Evolutionary conservation across 306 rosid genomes (phyloP).

Genomic region (Vicia sativa): DNA sequence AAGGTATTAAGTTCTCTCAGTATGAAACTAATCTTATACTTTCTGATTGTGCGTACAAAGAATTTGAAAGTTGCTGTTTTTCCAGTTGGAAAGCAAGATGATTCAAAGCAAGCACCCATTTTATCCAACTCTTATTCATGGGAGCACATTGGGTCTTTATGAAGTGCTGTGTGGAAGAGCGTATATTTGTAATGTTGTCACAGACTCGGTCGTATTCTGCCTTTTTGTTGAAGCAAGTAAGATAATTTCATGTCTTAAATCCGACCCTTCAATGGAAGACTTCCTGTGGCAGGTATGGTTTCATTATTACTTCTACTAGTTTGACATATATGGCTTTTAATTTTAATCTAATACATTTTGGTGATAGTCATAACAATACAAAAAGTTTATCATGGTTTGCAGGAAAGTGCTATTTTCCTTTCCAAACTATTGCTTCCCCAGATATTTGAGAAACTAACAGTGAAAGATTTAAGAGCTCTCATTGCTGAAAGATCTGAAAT

Average conservation of each 20-base stretch:
- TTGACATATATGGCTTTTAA: too few relatives aligned
- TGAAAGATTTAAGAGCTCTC: constrained; percentile 86
- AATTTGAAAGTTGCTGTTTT: constrained; percentile 37
- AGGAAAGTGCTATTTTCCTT: constrained; percentile 92
- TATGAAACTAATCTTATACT: constrained; percentile 5
- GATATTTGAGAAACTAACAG: constrained; percentile 73
- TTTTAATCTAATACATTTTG: too few relatives aligned
- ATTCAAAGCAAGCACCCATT: constrained; percentile 58
- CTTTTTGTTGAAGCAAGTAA: constrained; percentile 64
- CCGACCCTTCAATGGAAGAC: constrained; percentile 72
- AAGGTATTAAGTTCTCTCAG: constrained; percentile 56
- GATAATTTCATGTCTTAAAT: constrained; percentile 57
- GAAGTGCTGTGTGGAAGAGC: constrained; percentile 82
- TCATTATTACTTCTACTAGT: constrained; percentile 21
- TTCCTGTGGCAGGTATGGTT: constrained; percentile 88
- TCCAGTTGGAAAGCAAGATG: constrained; percentile 78
- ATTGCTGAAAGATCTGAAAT: constrained; percentile 69
- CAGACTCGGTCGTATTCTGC: constrained; percentile 73
- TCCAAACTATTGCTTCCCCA: constrained; percentile 79
- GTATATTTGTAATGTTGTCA: constrained; percentile 67
- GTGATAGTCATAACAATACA: constrained; percentile 11
- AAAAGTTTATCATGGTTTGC: constrained; percentile 41
- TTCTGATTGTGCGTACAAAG: constrained; percentile 30
- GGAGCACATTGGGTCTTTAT: constrained; percentile 86
- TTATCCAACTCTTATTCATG: constrained; percentile 79